A percentile compares a stretch with the other conserved stretches of the same genome.
phyloP scores from a whole-genome alignment of 768 basidiomycete species.

The Leccinum subgranulosum region DNA sequence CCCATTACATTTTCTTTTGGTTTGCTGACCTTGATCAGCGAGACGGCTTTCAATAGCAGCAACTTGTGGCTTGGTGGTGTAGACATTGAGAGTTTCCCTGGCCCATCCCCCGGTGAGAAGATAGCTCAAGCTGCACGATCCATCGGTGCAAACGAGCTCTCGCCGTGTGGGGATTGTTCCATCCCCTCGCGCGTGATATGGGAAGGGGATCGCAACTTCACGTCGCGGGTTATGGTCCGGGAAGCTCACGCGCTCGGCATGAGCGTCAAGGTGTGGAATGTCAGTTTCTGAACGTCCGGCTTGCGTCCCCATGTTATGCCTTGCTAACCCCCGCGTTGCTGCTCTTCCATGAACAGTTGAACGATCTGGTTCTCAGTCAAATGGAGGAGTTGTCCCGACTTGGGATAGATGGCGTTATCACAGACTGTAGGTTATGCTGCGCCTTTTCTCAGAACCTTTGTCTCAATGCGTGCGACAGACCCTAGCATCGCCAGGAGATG shows the following conservation, averaged over 20 bases:
- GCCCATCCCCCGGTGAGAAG: constrained; percentile 51
- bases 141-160: constrained; percentile 64
- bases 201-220: constrained; percentile 50
- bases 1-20: background rate
- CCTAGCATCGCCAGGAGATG: constrained; percentile 57
- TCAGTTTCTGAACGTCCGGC: constrained; percentile 29
- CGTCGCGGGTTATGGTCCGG: constrained; percentile 65
- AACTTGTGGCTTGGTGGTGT: constrained; percentile 73
- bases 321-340: background rate
- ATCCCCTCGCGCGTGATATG: constrained; percentile 43
- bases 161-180: constrained; percentile 47
- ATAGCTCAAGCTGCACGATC: constrained; percentile 67
- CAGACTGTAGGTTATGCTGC: constrained; percentile 48
- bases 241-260: constrained; percentile 62
- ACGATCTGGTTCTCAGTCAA: constrained; percentile 47
- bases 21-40: constrained; percentile 26
- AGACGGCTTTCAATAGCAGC: constrained; percentile 40
- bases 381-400: constrained; percentile 57
- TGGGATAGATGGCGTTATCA: constrained; percentile 75
- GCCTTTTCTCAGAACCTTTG: background rate
- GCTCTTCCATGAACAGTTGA: constrained; percentile 40
- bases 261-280: constrained; percentile 72
- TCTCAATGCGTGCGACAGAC: constrained; percentile 30
- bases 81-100: constrained; percentile 60
- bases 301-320: background rate